Evolutionary conservation across 2,329 filamentous ascomycete species (phyloP), one percentile per base, ranked within the genome.

Genomic region (Colletotrichum siamense): DNA sequence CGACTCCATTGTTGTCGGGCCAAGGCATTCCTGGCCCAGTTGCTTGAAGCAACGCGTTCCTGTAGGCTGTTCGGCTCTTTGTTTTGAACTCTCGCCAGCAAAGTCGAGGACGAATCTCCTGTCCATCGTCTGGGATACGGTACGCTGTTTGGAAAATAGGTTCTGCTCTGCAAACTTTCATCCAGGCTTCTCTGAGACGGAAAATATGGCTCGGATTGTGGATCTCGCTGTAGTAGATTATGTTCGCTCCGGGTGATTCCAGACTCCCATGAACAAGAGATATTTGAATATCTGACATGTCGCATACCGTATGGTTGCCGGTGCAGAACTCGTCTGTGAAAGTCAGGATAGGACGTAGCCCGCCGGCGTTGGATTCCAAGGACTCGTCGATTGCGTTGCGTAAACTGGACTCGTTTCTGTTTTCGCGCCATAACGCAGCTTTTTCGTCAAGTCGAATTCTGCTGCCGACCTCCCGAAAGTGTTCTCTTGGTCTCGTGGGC

Each of bases 131-230:
- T 22, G 64, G 64, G 16, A 10, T 67, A 12, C 44, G 44, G 39
- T 67, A 67, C n/a, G 39, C 52, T 12, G 26, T 24, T 10, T n/a
- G 9, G 34, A 67, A 83, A 4, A 82, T 80, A 2, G 81, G 77
- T 73, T 83, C 82, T 9, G 68, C 68, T 22, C 78, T 71, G 32
- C 80, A 71, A 15, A 82, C 81, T 2, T 71, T 69, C 55, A 75
- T 71, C 82, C 82, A 83, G 6, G 81, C 82, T 13, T 76, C 63
- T 64, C 79, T 81, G n/a, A 82, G 44, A 3, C 15, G 57, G 13
- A 75, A 71, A 24, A 81, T 55, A n/a, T 81, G n/a, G 8, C 36
- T 26, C 8, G 75, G 30, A 28, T 67, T n/a, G 55, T 79, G 79
- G 5, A 30, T 73, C 62, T 81, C 79, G 49, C 69, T 69, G 61